Evolutionary conservation across 306 rosid species (phyloP).

Genomic region (Castanea sativa): DNA sequence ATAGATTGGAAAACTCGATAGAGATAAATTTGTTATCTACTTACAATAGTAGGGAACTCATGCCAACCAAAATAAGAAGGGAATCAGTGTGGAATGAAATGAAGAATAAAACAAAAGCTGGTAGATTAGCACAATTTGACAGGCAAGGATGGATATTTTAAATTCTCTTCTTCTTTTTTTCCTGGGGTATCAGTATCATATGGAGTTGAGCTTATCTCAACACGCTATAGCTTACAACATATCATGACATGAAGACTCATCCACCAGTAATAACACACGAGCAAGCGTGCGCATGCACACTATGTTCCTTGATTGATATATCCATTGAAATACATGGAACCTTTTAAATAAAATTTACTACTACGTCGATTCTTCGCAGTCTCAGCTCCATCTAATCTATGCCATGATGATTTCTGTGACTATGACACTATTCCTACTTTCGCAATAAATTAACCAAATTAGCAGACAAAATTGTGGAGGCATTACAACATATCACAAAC

Average conservation of each 20-base stretch:
- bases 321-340: background rate
- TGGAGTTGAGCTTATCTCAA: background rate
- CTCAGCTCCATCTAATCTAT: background rate
- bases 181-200: too few relatives aligned
- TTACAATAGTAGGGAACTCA: too few relatives aligned
- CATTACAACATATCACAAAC: background rate
- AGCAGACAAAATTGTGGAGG: conserved; percentile 9
- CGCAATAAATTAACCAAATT: background rate
- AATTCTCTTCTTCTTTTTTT: too few relatives aligned
- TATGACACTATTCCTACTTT: background rate
- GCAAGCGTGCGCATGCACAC: background rate
- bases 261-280: background rate
- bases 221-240: background rate
- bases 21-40: too few relatives aligned
- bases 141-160: too few relatives aligned
- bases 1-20: too few relatives aligned
- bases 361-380: background rate
- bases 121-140: too few relatives aligned
- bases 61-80: too few relatives aligned
- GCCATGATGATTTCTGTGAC: background rate
- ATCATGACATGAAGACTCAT: conserved; percentile 7
- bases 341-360: background rate
- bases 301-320: conserved; percentile 3
- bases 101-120: too few relatives aligned
- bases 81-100: too few relatives aligned